Evolutionary conservation across 208 protist genomes (phyloP), one percentile per base, ranked within the genome.

Genomic region (Acanthamoeba pearcei): DNA sequence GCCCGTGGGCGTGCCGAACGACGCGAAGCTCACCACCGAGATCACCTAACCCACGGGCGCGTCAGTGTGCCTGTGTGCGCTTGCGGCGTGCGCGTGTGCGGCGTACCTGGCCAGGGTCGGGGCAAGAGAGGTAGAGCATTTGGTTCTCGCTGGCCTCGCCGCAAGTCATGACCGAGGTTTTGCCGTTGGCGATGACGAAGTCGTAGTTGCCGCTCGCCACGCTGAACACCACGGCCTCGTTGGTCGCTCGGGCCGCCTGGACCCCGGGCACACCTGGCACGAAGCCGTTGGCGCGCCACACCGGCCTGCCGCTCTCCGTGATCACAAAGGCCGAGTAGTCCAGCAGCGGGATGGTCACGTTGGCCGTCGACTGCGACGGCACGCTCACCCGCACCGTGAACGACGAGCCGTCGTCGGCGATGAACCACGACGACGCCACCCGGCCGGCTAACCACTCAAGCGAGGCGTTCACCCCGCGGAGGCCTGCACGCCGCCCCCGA

Each of bases 321-420:
- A 80, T 46, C 27, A 80, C 72, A 24, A 49, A 80, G 32, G 72
- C 72, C 42, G 72, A 80, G 72, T 80, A 80, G 72, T 80, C 72
- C n/a, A 80, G 72, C 72, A 80, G 42, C 72, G 72, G 72, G 72
- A 80, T 51, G 19, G 72, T 80, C 27, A 80, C 35, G 42, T 80
- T 80, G 42, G 72, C 72, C 42, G 24, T 15, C 19, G 72, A 35
- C 72, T 80, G 72, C 5, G 32, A 49, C 1, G 72, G 72, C 35
- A 80, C 72, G 42, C 72, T 35, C 35, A 46, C 72, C 3, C 19
- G 19, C 19, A 80, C 12, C 35, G 32, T 5, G 72, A 80, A 46
- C 22, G 72, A 49, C 29, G n/a, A 42, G 13, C 42, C 42, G 35
- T 80, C 72, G 29, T 35, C 13, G 5, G 72, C 72, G 19, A 80